Conservation (phyloP, 2,329 filamentous ascomycete species). For the Colletotrichum lindemuthianum region DNA sequence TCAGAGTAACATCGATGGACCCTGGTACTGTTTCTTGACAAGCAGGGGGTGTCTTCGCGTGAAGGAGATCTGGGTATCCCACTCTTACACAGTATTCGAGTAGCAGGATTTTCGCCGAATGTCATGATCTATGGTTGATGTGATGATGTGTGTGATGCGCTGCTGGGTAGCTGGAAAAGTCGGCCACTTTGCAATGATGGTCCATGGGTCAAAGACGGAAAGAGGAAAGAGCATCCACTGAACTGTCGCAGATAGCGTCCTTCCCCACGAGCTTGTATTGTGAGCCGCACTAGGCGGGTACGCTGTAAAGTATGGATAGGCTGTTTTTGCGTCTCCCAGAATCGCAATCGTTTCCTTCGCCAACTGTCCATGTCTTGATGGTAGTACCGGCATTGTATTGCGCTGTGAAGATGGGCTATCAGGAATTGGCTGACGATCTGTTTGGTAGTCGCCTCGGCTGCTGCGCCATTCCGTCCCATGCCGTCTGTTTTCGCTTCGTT, state of each 20-base stretch:
- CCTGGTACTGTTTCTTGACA: conserved; percentile 24
- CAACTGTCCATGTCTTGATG: no score
- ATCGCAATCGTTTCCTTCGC: no score
- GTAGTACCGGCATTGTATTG: no score
- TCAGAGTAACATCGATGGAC: conserved; percentile 22
- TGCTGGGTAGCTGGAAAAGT: conserved; percentile 6
- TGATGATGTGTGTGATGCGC: no score
- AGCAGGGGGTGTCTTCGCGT: conserved; percentile 15
- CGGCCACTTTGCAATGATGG: background rate
- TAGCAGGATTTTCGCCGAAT: no score
- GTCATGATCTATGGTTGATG: no score
- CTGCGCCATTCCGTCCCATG: conserved; percentile 32
- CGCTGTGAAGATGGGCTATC: background rate
- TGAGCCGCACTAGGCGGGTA: conserved; percentile 14
- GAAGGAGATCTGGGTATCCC: conserved; percentile 14
- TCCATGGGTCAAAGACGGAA: no score
- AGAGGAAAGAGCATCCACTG: no score
- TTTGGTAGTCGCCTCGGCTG: conserved; percentile 14
- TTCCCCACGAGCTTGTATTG: conserved; percentile 21
- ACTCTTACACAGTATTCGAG: no score
- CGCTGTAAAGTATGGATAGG: no score
- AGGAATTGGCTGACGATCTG: conserved; percentile 13
- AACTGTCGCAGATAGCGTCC: conserved; percentile 2
- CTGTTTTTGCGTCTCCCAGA: no score
- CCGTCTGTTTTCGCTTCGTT: conserved; percentile 20